Evolutionary conservation across 1,284 basidiomycete genomes (phyloP).

Genomic region (Coniferiporia weirii): DNA sequence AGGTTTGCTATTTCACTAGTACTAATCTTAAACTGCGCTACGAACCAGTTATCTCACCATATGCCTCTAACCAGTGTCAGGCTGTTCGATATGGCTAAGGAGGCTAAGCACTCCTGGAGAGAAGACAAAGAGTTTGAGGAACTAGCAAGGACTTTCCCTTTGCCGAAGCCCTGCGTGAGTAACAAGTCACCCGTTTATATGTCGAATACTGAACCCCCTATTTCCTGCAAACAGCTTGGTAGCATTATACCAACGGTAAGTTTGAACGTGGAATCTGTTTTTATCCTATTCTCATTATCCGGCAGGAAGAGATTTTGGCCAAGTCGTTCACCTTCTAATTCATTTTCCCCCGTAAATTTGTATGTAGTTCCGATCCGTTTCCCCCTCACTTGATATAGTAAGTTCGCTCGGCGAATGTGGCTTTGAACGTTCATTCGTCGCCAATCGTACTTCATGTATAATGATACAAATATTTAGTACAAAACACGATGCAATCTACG

Average conservation of each 20-base stretch:
- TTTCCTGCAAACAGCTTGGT: constrained; percentile 4
- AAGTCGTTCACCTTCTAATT: constrained; percentile 13
- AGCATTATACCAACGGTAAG: constrained; percentile 10
- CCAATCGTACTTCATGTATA: background rate
- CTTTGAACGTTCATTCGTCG: background rate
- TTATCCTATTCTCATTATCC: background rate
- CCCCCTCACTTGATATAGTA: too few species aligned
- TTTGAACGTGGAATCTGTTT: background rate
- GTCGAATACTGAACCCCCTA: background rate
- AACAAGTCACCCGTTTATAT: background rate
- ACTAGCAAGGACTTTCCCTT: background rate
- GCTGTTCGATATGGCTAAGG: constrained; percentile 4
- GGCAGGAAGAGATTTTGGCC: constrained; percentile 9
- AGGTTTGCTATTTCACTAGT: constrained; percentile 4
- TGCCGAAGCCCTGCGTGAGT: constrained; percentile 15
- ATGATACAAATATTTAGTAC: background rate
- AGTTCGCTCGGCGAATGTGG: too few species aligned
- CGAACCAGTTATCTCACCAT: background rate
- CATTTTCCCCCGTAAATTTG: background rate
- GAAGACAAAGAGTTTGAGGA: background rate
- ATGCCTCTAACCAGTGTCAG: background rate
- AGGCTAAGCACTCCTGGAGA: constrained; percentile 7
- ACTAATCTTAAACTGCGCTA: background rate
- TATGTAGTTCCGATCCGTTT: too few species aligned
- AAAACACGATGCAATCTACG: background rate